Conservation (phyloP, 1,284 basidiomycete genomes). For the Leccinum huronense region DNA sequence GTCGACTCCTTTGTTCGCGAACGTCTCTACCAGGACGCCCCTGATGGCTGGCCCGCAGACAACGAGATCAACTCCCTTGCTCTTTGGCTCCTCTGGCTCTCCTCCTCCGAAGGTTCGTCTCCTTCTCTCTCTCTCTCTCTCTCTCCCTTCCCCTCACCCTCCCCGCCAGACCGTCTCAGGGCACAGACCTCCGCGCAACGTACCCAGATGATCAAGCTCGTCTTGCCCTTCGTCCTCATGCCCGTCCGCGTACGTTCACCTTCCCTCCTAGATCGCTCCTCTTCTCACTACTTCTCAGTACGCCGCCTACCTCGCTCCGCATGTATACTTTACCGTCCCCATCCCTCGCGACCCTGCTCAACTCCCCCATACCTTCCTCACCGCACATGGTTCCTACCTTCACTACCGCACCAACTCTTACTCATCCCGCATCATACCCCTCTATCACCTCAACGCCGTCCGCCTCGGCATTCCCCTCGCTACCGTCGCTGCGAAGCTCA, state of each 20-base stretch:
- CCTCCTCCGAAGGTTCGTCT: constrained; percentile 46
- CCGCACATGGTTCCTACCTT: constrained; percentile 56
- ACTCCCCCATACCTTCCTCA: constrained; percentile 42
- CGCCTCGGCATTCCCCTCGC: constrained; percentile 48
- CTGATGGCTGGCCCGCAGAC: constrained; percentile 58
- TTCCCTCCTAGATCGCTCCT: neutral
- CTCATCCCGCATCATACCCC: constrained; percentile 26
- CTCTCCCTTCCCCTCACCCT: neutral
- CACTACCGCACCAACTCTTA: constrained; percentile 45
- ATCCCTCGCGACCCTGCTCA: constrained; percentile 29
- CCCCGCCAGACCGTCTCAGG: constrained; percentile 45
- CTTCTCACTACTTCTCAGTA: constrained; percentile 41
- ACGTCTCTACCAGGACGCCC: constrained; percentile 43
- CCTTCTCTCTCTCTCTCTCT: neutral
- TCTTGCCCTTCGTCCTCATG: constrained; percentile 59
- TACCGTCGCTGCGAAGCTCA: constrained; percentile 56
- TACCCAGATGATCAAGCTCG: constrained; percentile 45
- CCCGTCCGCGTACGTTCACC: constrained; percentile 46
- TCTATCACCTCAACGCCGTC: constrained; percentile 42
- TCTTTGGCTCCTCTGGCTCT: constrained; percentile 66
- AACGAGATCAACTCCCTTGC: constrained; percentile 49
- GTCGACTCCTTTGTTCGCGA: constrained; percentile 46
- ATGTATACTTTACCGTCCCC: constrained; percentile 57
- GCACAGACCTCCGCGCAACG: constrained; percentile 41
- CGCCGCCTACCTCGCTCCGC: constrained; percentile 55